Percentiles rank a stretch among this genome's conserved stretches.
These are phyloP conservation scores for Didymella segeticola DNA, from an alignment of 2,329 filamentous ascomycete genomes.

Conservation along the genomic window DNA sequence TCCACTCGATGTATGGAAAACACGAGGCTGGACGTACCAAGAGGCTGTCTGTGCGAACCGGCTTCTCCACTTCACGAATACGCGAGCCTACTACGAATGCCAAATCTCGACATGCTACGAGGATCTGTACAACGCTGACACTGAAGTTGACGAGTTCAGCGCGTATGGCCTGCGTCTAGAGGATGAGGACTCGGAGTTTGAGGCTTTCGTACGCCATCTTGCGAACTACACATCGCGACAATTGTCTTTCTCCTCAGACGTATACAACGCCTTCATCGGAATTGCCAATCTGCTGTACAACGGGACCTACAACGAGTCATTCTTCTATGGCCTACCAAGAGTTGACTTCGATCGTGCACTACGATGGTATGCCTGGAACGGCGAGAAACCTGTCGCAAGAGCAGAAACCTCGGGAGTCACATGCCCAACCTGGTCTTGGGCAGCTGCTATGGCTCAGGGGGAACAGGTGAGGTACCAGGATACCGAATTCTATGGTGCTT, in stretches of 20 bases:
- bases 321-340: neutral
- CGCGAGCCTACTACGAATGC: neutral
- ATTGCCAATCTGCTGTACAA: neutral
- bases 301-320: neutral
- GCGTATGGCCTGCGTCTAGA: neutral
- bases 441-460: neutral
- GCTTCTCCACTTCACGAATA: neutral
- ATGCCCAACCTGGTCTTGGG: neutral
- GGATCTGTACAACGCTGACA: neutral
- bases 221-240: neutral
- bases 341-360: neutral
- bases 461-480: neutral
- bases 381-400: neutral
- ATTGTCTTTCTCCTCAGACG: neutral
- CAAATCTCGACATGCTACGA: neutral
- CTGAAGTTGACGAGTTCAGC: neutral
- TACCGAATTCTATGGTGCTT: neutral
- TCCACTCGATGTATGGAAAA: neutral
- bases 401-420: neutral
- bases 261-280: neutral
- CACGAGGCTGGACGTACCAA: neutral
- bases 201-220: neutral
- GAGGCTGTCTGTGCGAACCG: neutral
- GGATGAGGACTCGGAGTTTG: neutral
- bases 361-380: neutral